Evolutionary conservation across 2,329 filamentous ascomycete genomes (phyloP).

Genomic region (Botrytis medusae): DNA sequence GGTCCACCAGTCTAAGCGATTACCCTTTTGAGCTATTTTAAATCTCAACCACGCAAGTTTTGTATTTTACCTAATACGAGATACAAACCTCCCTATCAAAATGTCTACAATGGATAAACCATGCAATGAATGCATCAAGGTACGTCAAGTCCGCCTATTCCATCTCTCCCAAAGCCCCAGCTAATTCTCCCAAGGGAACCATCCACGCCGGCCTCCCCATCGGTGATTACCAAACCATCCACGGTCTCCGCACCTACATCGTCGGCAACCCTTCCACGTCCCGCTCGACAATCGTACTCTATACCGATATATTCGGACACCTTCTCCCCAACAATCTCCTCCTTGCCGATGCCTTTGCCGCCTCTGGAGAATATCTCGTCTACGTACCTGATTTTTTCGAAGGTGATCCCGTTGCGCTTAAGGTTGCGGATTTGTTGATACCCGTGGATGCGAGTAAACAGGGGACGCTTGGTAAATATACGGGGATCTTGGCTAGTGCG

Average conservation of each 20-base stretch:
- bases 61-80: not conserved
- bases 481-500: slow-evolving; percentile 41
- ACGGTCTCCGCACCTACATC: slow-evolving; percentile 44
- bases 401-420: slow-evolving; percentile 39
- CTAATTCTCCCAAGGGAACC: slow-evolving; percentile 42
- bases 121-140: slow-evolving; percentile 9
- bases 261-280: slow-evolving; percentile 39
- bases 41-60: not conserved
- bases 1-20: not conserved
- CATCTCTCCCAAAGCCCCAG: not conserved
- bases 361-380: slow-evolving; percentile 38
- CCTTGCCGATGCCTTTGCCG: slow-evolving; percentile 39
- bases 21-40: not conserved
- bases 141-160: not conserved
- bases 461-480: slow-evolving; percentile 42
- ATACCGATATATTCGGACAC: slow-evolving; percentile 39
- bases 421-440: slow-evolving; percentile 41
- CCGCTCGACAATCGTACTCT: slow-evolving; percentile 38
- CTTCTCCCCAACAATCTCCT: slow-evolving; percentile 39
- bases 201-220: slow-evolving; percentile 42
- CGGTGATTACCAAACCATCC: slow-evolving; percentile 43
- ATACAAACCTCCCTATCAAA: not conserved
- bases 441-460: slow-evolving; percentile 42
- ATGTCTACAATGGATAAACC: not conserved
- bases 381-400: slow-evolving; percentile 41